Evolutionary conservation across 768 basidiomycete species (phyloP), one percentile per base, ranked within the genome.

Genomic region (Leccinellum albellum): DNA sequence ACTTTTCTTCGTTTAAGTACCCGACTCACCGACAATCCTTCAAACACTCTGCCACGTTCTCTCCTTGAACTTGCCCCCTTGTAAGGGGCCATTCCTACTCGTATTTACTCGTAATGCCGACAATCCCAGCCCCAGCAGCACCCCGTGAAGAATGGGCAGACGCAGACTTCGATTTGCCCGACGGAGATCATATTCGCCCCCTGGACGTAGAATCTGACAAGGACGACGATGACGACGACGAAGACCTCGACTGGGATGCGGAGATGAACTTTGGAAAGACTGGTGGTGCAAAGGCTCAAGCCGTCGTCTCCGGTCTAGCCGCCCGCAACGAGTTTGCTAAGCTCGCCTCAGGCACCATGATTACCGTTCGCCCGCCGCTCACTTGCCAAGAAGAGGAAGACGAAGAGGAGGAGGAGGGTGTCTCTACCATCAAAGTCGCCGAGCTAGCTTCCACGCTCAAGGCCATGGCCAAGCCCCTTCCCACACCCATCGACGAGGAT

Each of bases 101-200:
- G 53, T 56, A 62, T 55, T 58, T 62, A 14, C 47, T 62, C 62
- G 51, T 67, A 66, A 89, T 89, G 87, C 70, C 78, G 55, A 74
- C 86, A 51, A 76, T 85, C 40, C 83, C 82, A 35, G 82, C 86
- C 6, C 86, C 85, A 13, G 74, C 81, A 47, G 75, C 79, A 60
- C 72, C 76, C 54, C 81, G 82, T 60, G 90, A 93, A 73, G 89
- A 91, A 76, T 93, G 91, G 90, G 80, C 83, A 45, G 91, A 93
- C 72, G 87, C 88, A 59, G 91, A 93, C 74, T 92, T 93, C 68
- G 91, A 91, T 69, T 76, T 93, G 21, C 86, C 88, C 54, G 91
- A 93, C 49, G 90, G 83, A 44, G 82, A 82, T 49, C 77, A 83
- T 50, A 80, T 90, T 51, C 83, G 86, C 63, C 72, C 86, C 35